A percentile compares a stretch with the other conserved stretches of the same genome.
These are phyloP conservation scores for Senna siamea DNA, from an alignment of 306 rosid species.

Conservation along the genomic window DNA sequence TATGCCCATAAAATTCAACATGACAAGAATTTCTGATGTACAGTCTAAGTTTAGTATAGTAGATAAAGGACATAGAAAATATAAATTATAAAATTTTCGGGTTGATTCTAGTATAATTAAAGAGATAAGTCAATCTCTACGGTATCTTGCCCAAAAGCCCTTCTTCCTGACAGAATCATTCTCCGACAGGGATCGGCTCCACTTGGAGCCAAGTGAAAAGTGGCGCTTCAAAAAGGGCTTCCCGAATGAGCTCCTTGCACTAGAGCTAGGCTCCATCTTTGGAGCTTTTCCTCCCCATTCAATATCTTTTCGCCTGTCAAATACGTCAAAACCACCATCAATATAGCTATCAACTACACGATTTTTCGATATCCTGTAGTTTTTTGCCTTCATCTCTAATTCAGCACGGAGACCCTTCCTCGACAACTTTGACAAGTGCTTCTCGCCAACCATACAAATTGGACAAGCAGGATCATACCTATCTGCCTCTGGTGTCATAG, in stretches of 20 bases:
- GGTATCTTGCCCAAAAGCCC: slow-evolving; percentile 77
- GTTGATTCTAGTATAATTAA: slow-evolving; percentile 40
- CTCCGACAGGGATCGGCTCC: slow-evolving; percentile 64
- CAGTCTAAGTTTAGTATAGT: slow-evolving; percentile 38
- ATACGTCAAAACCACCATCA: slow-evolving; percentile 61
- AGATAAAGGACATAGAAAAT: slow-evolving; percentile 41
- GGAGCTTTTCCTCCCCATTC: slow-evolving; percentile 56
- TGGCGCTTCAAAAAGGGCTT: slow-evolving; percentile 75
- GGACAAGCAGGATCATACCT: slow-evolving; percentile 83
- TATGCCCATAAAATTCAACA: slow-evolving; percentile 34
- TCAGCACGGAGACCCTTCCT: slow-evolving; percentile 56
- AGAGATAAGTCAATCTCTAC: slow-evolving; percentile 51
- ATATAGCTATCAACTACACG: slow-evolving; percentile 76
- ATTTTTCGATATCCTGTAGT: slow-evolving; percentile 65
- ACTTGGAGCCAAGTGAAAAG: slow-evolving; percentile 76
- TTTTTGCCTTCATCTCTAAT: slow-evolving; percentile 66
- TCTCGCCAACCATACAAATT: slow-evolving; percentile 70
- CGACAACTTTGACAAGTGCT: slow-evolving; percentile 59
- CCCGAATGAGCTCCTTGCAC: slow-evolving; percentile 58
- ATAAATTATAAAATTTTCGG: slow-evolving; percentile 40
- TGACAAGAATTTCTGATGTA: slow-evolving; percentile 38
- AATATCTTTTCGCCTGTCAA: slow-evolving; percentile 47
- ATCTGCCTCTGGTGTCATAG: slow-evolving; percentile 67
- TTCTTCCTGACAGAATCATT: slow-evolving; percentile 69
- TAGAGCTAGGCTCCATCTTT: slow-evolving; percentile 71